A percentile compares a stretch with the other conserved stretches of the same genome.
Conservation (phyloP, 805 yeast species). For the Diddensiella santjacobensis region DNA sequence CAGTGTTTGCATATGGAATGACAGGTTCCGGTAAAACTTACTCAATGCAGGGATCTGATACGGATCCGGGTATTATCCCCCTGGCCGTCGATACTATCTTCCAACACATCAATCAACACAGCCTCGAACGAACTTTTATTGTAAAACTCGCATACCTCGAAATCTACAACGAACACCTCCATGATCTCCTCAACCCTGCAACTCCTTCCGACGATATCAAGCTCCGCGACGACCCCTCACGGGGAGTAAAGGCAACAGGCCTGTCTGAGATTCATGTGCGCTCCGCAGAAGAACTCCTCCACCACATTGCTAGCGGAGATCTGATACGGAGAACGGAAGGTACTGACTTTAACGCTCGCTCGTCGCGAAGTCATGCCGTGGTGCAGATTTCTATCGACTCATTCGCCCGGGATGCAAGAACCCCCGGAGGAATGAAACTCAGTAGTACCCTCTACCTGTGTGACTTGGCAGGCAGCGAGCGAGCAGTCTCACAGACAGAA, state of each 20-base stretch:
- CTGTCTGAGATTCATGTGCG: slow-evolving; percentile 58
- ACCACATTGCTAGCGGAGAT: slow-evolving; percentile 66
- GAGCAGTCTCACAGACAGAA: slow-evolving; percentile 68
- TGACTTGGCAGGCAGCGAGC: slow-evolving; percentile 96
- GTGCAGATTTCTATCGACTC: slow-evolving; percentile 58
- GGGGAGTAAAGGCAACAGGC: slow-evolving; percentile 75
- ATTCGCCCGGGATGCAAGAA: slow-evolving; percentile 28
- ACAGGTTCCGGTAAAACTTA: slow-evolving; percentile 91
- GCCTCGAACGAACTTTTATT: slow-evolving; percentile 36
- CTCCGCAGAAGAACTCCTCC: slow-evolving; percentile 56
- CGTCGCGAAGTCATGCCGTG: slow-evolving; percentile 89
- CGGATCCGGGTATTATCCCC: slow-evolving; percentile 68
- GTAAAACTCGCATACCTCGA: slow-evolving; percentile 73
- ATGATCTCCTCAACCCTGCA: slow-evolving; percentile 59
- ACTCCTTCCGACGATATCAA: slow-evolving; percentile 52
- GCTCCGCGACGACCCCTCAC: slow-evolving; percentile 69
- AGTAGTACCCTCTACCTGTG: slow-evolving; percentile 74
- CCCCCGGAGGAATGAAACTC: slow-evolving; percentile 26
- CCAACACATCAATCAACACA: slow-evolving; percentile 35
- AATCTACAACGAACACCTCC: slow-evolving; percentile 82
- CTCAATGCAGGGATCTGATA: slow-evolving; percentile 70
- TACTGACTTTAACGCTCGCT: slow-evolving; percentile 82
- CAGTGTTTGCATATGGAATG: slow-evolving; percentile 82
- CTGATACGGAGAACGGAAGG: slow-evolving; percentile 72
- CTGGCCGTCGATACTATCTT: slow-evolving; percentile 62